Base-by-base conservation (phyloP, 2,329 filamentous ascomycete genomes). In the Alternaria gansuensis region DNA sequence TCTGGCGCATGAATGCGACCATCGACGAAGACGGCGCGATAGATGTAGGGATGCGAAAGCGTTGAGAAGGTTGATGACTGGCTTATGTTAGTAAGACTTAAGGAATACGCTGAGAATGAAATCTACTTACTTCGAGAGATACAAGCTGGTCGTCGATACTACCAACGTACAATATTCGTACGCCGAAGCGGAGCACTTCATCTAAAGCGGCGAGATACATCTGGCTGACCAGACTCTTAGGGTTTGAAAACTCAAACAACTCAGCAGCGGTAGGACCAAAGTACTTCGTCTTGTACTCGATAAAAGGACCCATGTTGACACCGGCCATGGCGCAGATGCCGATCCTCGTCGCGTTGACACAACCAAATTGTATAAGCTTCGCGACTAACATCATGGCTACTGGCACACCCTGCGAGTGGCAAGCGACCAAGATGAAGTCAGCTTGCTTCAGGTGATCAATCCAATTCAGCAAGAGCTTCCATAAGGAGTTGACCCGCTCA, bases 61-160 rank as follows among this genome's bases (percentile, higher is more conserved):
- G 90, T 90, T 0, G 92, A 90, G 77, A 96, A 96, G 0, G 95
- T 87, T 14, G 94, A 93, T 2, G 93, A 97, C 87, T 83, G 6
- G 91, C 85, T 80, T 23, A 14, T 31, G 31, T 66, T 60, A 66
- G 57, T 45, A n/a, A 23, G 8, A 39, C 11, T 2, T 13, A 33
- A 10, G 4, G 11, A 29, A 10, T 48, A 8, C n/a, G 3, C n/a
- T 40, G 17, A 9, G 6, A 24, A 21, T 28, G 26, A 17, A 31
- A 31, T 10, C 11, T 23, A 70, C 80, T 73, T 77, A 91, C 90
- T 83, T 97, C 94, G 73, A 99, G 82, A 4, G 93, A 94, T 13
- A 99, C 93, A 2, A 99, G 83, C 77, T 99, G 95, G 77, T 99
- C 95, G 75, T 99, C 95, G 51, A 99, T 96, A 77, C 93, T 97